Percentiles rank a stretch among this genome's conserved stretches.
Conservation (phyloP, 768 basidiomycete genomes). For the Agrocybe praecox region DNA sequence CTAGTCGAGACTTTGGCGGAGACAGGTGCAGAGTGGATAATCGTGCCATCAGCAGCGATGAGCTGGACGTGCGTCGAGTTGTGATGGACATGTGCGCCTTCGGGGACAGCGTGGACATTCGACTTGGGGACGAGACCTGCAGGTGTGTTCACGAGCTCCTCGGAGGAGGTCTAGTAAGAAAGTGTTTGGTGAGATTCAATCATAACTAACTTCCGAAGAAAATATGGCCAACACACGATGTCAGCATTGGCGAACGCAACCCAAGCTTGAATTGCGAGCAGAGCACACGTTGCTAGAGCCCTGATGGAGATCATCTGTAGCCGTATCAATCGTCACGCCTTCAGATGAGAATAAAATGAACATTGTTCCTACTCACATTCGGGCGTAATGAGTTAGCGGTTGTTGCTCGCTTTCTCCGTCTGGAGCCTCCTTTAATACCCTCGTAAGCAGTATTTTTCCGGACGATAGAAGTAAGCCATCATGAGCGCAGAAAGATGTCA, state of each 20-base stretch:
- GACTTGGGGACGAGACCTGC: constrained; percentile 14
- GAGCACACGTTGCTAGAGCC: neutral
- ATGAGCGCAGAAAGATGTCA: too few species aligned
- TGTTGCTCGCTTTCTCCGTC: too few species aligned
- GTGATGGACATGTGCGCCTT: constrained; percentile 17
- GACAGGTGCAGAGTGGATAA: constrained; percentile 15
- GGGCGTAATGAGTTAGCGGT: too few species aligned
- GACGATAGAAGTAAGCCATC: too few species aligned
- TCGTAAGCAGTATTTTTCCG: too few species aligned
- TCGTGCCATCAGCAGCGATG: constrained; percentile 11
- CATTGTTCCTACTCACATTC: too few species aligned
- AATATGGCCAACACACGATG: neutral
- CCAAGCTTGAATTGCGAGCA: neutral
- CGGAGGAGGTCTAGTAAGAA: neutral
- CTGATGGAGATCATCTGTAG: neutral
- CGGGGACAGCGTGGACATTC: constrained; percentile 16
- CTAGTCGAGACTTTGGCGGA: neutral
- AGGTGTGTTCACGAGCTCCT: constrained; percentile 17
- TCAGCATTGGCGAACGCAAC: neutral
- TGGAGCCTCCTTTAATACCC: too few species aligned
- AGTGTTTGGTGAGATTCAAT: too few species aligned
- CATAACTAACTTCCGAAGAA: neutral
- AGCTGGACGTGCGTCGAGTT: constrained; percentile 11
- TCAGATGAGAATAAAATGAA: too few species aligned
- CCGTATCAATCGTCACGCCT: too few species aligned